Conservation (phyloP, 129 eudicot species). For the Flaveria brownii region DNA sequence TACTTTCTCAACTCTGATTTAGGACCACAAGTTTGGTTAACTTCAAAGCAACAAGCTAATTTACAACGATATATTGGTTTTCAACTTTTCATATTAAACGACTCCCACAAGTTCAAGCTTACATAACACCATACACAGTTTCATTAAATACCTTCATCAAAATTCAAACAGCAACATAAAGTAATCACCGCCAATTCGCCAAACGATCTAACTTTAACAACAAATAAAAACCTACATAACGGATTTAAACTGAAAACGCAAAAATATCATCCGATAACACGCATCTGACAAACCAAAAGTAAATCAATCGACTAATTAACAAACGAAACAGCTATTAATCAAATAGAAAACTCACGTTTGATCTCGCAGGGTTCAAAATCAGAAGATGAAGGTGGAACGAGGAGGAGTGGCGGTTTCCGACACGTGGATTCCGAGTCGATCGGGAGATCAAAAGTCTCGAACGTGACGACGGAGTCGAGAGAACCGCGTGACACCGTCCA, state of each 20-base stretch:
- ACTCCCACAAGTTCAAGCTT: background rate
- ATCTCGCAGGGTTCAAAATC: slow-evolving; percentile 74
- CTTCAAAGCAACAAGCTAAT: slow-evolving; percentile 8
- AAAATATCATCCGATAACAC: background rate
- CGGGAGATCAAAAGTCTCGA: slow-evolving; percentile 64
- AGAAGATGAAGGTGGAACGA: slow-evolving; percentile 39
- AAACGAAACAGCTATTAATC: background rate
- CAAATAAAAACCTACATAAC: background rate
- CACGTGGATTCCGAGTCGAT: slow-evolving; percentile 37
- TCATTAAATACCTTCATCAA: background rate
- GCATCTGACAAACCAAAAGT: slow-evolving; percentile 12
- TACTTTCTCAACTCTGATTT: background rate
- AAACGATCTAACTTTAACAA: background rate
- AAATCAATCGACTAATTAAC: background rate
- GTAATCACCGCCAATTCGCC: background rate
- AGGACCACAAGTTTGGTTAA: background rate
- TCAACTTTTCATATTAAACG: background rate
- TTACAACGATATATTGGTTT: background rate
- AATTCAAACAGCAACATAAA: too few species aligned
- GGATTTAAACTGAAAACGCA: background rate
- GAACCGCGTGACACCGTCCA: slow-evolving; percentile 61
- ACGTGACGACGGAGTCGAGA: slow-evolving; percentile 42
- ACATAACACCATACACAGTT: background rate
- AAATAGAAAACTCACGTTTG: slow-evolving; percentile 43
- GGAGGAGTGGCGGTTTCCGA: slow-evolving; percentile 50